Percentiles rank a stretch among this genome's conserved stretches.
These are phyloP conservation scores for Citrus unshiu DNA, from an alignment of 345 rosid species.

Conservation along the genomic window DNA sequence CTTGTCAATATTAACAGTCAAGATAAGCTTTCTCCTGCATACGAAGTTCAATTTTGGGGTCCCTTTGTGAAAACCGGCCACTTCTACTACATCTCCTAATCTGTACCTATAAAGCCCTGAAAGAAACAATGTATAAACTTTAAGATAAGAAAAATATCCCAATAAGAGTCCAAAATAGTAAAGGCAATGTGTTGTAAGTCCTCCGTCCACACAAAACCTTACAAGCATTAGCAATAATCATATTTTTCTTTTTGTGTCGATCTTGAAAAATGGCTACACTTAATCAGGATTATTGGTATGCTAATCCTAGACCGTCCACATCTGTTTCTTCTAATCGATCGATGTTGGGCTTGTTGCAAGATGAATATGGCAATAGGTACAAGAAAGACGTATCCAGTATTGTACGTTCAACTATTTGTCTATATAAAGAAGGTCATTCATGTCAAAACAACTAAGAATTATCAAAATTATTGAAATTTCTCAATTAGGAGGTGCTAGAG, in stretches of 20 bases:
- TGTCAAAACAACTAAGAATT: not conserved
- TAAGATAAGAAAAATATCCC: not conserved
- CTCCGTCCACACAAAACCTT: slow-evolving; percentile 8
- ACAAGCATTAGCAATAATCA: not conserved
- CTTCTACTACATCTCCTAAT: slow-evolving; percentile 91
- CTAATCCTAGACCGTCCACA: not conserved
- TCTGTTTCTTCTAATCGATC: slow-evolving; percentile 2
- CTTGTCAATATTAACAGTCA: slow-evolving; percentile 88
- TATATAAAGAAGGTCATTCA: not conserved
- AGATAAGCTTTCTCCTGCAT: slow-evolving; percentile 79
- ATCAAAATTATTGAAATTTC: no score
- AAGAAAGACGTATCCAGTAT: not conserved
- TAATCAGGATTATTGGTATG: not conserved
- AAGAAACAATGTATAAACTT: not conserved
- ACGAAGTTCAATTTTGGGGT: slow-evolving; percentile 86
- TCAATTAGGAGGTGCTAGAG: no score
- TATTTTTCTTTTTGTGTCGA: not conserved
- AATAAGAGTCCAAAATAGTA: not conserved
- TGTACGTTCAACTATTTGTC: not conserved
- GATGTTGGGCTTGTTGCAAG: not conserved
- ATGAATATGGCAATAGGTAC: not conserved
- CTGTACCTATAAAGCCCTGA: slow-evolving; percentile 79
- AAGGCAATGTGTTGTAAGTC: not conserved
- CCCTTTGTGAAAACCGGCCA: slow-evolving; percentile 65
- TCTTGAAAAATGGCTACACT: no score